Percentiles rank a stretch among this genome's conserved stretches.
Evolutionary conservation across 2,329 filamentous ascomycete species (phyloP).

Genomic region (Claviceps cyperi): DNA sequence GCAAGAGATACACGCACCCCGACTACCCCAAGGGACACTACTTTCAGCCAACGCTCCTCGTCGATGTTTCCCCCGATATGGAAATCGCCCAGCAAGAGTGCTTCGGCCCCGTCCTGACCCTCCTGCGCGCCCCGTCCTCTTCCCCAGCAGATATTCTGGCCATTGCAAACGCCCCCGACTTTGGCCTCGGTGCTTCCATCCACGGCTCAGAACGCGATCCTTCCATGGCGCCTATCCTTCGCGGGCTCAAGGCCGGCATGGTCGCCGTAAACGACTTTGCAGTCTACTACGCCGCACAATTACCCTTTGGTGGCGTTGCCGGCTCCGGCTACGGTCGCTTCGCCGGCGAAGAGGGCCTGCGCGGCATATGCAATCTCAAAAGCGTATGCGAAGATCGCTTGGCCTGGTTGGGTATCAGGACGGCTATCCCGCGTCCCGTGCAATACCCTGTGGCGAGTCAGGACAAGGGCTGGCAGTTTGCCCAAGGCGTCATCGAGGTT

Average conservation of each 20-base stretch:
- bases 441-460: conserved; percentile 66
- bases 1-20: conserved; percentile 56
- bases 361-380: conserved; percentile 77
- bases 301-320: conserved; percentile 85
- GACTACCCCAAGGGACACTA: conserved; percentile 70
- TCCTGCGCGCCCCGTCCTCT: conserved; percentile 60
- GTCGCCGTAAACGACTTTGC: conserved; percentile 94
- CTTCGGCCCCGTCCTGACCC: conserved; percentile 78
- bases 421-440: conserved; percentile 65
- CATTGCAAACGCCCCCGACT: conserved; percentile 72
- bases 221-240: conserved; percentile 49
- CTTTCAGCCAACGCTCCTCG: conserved; percentile 80
- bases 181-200: conserved; percentile 78
- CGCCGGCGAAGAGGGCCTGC: conserved; percentile 75
- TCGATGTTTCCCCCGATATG: conserved; percentile 80
- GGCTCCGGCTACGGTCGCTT: conserved; percentile 90
- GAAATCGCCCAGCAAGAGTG: conserved; percentile 78
- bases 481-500: conserved; percentile 43
- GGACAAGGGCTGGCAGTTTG: conserved; percentile 49
- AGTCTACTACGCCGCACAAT: conserved; percentile 79
- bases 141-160: conserved; percentile 48
- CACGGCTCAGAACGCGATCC: conserved; percentile 55
- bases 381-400: conserved; percentile 66
- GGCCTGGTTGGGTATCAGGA: conserved; percentile 48
- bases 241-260: conserved; percentile 68